Evolutionary conservation across 2,329 filamentous ascomycete genomes (phyloP).

Genomic region (Trichocomaceae sp.): DNA sequence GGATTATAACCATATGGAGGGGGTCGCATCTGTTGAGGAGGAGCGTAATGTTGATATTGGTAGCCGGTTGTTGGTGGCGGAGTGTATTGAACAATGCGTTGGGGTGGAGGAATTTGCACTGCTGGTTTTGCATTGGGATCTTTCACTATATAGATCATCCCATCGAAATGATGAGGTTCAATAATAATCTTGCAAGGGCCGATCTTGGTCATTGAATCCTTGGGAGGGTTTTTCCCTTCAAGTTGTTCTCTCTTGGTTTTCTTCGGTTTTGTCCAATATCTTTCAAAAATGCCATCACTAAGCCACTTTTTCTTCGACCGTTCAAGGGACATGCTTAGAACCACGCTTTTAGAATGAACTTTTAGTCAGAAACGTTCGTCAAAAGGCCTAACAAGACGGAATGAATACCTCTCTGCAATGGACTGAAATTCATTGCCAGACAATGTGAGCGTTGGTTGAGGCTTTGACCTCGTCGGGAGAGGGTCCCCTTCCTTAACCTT

Average conservation of each 20-base stretch:
- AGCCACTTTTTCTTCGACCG: constrained; percentile 55
- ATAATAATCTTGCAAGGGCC: constrained; percentile 55
- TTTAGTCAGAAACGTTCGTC: constrained; percentile 15
- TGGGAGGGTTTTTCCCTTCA: constrained; percentile 42
- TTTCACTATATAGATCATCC: constrained; percentile 51
- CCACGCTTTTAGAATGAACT: constrained; percentile 37
- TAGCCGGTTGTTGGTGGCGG: constrained; percentile 33
- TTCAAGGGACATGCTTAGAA: constrained; percentile 52
- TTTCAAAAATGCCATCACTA: constrained; percentile 47
- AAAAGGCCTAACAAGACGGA: background rate
- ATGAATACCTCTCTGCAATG: constrained; percentile 48
- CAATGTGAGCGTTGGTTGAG: constrained; percentile 42
- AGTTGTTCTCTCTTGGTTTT: constrained; percentile 48
- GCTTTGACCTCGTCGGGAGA: constrained; percentile 48
- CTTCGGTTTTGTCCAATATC: constrained; percentile 54
- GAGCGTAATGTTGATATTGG: constrained; percentile 36
- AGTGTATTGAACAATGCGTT: constrained; percentile 39
- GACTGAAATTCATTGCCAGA: constrained; percentile 52
- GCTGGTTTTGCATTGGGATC: constrained; percentile 38
- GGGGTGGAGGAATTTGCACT: constrained; percentile 33
- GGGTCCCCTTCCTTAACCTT: constrained; percentile 48
- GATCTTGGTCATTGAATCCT: constrained; percentile 49
- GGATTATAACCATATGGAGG: constrained; percentile 20
- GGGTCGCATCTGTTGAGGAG: constrained; percentile 23
- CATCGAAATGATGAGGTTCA: constrained; percentile 58